phyloP scores from a whole-genome alignment of 192 early-diverging fungal genomes.

The Lobosporangium transversale region DNA sequence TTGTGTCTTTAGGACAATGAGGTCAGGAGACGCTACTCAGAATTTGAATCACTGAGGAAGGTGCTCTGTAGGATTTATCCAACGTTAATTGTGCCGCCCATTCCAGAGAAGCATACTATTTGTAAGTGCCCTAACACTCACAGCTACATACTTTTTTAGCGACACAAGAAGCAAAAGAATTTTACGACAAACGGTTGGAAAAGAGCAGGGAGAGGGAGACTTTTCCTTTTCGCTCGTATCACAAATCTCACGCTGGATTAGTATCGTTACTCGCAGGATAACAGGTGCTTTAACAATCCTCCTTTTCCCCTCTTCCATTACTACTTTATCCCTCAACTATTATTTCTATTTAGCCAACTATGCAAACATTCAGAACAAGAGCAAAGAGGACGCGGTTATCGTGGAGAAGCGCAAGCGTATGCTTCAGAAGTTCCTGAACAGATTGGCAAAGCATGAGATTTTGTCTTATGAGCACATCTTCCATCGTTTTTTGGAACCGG shows the following conservation, averaged over 20 bases:
- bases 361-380: conserved; percentile 83
- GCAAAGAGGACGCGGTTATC: conserved; percentile 91
- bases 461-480: conserved; percentile 89
- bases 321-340: too few relatives aligned
- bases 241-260: too few relatives aligned
- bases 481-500: conserved; percentile 90
- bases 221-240: too few relatives aligned
- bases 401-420: conserved; percentile 92
- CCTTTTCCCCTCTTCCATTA: too few relatives aligned
- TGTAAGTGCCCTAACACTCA: conserved; percentile 67
- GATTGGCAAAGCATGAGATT: conserved; percentile 88
- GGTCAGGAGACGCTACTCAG: conserved; percentile 90
- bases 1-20: conserved; percentile 76
- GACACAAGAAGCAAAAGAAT: not conserved
- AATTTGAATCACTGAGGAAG: conserved; percentile 93
- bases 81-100: conserved; percentile 90
- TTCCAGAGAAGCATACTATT: conserved; percentile 97
- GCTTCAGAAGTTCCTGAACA: conserved; percentile 95
- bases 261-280: too few relatives aligned
- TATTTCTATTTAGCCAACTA: conserved; percentile 74
- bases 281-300: too few relatives aligned
- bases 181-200: too few relatives aligned
- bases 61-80: conserved; percentile 84
- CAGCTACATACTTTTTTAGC: not conserved
- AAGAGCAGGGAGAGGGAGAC: too few relatives aligned